Evolutionary conservation across 2,329 filamentous ascomycete species (phyloP), one percentile per base, ranked within the genome.

Genomic region (Tolypocladium tropicale): DNA sequence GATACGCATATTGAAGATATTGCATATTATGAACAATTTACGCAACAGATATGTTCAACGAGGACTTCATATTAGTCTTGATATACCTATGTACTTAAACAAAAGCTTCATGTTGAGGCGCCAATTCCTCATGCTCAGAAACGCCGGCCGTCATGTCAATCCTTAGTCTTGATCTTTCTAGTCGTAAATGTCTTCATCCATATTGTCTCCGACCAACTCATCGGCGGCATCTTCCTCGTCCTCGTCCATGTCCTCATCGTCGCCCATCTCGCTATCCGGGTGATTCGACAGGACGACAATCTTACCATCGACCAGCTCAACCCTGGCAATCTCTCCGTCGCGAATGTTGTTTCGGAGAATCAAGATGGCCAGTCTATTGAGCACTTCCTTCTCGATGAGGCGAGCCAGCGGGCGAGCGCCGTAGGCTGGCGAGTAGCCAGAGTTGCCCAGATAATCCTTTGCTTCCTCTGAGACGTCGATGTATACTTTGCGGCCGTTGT

Each of bases 331-430:
- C 75, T 99, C 94, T 48, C 92, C 92, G 62, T 99, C 93, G 63
- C 81, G 83, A 69, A 99, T 86, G 55, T 82, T 85, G 60, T 90
- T 90, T 60, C 91, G 83, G 28, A 99, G 79, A 60, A 99, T 95
- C 60, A 97, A 81, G 43, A 99, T 89, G 2, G 94, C 94, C 60
- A 99, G 77, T 53, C 86, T 85, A 74, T 99, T 99, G 65, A 99
- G 84, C 3, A 99, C 90, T 72, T 99, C 94, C 74, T 94, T 94
- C 77, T 99, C 94, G 64, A 99, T 96, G 58, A 99, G 82, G 54
- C 94, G 83, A 21, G 87, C 84, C 25, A 99, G 76, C 37, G 94
- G 94, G 57, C 94, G 83, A 43, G 94, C 94, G 71, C 94, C 94
- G 66, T 99, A 99, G 1, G 90, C 91, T 1, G 94, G 94, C 16